Evolutionary conservation across 1,284 basidiomycete species (phyloP).

Genomic region (Omphalotus olearius): DNA sequence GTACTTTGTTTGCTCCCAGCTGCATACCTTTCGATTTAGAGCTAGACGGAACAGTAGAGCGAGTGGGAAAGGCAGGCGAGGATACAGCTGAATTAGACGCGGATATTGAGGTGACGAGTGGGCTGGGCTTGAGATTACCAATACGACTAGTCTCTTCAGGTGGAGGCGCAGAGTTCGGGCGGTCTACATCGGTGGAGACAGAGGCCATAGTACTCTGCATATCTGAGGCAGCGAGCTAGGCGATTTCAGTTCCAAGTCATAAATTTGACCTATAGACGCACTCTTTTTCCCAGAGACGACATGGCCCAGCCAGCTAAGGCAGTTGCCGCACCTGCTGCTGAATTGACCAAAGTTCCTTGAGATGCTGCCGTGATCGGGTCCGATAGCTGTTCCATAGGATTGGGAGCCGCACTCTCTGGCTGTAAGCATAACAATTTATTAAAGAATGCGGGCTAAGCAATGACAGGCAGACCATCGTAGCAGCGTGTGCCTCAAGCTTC

Average conservation of each 20-base stretch:
- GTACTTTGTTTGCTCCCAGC: constrained; percentile 54
- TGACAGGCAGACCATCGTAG: constrained; percentile 61
- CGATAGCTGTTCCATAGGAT: constrained; percentile 14
- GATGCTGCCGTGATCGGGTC: constrained; percentile 28
- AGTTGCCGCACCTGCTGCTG: constrained; percentile 86
- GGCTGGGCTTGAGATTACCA: constrained; percentile 13
- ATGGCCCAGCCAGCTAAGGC: constrained; percentile 94
- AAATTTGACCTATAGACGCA: constrained; percentile 20
- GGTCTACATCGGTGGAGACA: constrained; percentile 31
- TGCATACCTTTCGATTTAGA: constrained; percentile 65
- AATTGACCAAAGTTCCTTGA: constrained; percentile 68
- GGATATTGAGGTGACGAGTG: constrained; percentile 17
- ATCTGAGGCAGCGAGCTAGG: constrained; percentile 66
- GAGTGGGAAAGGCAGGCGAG: constrained; percentile 16
- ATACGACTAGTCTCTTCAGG: constrained; percentile 19
- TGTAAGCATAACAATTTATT: constrained; percentile 26
- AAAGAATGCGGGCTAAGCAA: background rate
- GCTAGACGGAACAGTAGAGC: constrained; percentile 15
- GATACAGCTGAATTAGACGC: constrained; percentile 17
- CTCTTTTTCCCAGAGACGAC: constrained; percentile 79
- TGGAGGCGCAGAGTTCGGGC: constrained; percentile 32
- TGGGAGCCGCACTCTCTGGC: constrained; percentile 59
- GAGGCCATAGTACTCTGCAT: constrained; percentile 61
- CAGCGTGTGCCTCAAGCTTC: constrained; percentile 75
- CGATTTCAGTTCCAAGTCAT: background rate